phyloP scores from a whole-genome alignment of 495 filamentous ascomycete species.

The Melanomma pulvis-pyrius region DNA sequence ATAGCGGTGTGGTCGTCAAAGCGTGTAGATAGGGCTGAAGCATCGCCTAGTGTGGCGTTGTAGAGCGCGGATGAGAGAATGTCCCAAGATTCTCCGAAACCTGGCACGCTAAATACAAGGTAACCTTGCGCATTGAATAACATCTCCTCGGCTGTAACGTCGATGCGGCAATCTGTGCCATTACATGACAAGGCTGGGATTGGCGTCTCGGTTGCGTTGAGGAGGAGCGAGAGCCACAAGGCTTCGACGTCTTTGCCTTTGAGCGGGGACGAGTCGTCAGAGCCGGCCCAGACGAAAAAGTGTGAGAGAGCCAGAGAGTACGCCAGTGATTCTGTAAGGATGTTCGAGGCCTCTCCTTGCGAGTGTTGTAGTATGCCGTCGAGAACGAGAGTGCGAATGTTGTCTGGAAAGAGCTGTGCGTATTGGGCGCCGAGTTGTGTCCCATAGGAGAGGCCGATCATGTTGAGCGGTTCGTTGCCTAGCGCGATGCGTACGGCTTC shows the following conservation, averaged over 20 bases:
- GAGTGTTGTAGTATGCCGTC: slow-evolving; percentile 37
- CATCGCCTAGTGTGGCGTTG: slow-evolving; percentile 10
- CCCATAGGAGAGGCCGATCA: slow-evolving; percentile 27
- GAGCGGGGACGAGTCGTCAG: slow-evolving; percentile 38
- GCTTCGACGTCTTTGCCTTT: slow-evolving; percentile 39
- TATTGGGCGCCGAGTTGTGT: slow-evolving; percentile 17
- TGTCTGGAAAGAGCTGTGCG: slow-evolving; percentile 15
- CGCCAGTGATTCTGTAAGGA: slow-evolving; percentile 38
- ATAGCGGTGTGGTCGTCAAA: background rate
- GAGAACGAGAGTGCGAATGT: slow-evolving; percentile 17
- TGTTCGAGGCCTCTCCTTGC: slow-evolving; percentile 40
- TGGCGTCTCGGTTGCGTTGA: slow-evolving; percentile 39
- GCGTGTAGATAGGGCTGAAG: slow-evolving; percentile 2
- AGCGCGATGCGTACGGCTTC: slow-evolving; percentile 51
- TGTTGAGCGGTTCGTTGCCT: slow-evolving; percentile 32
- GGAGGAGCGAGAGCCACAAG: slow-evolving; percentile 37
- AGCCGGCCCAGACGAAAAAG: slow-evolving; percentile 47
- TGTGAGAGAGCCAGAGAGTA: slow-evolving; percentile 44
- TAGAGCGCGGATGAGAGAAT: background rate
- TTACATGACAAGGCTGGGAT: slow-evolving; percentile 45
- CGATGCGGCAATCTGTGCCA: slow-evolving; percentile 25
- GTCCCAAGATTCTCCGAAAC: background rate
- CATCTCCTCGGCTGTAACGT: slow-evolving; percentile 23
- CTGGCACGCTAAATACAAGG: slow-evolving; percentile 16
- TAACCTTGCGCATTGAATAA: background rate